Evolutionary conservation across 2,329 filamentous ascomycete genomes (phyloP).

Genomic region (Ceratocystiopsis sp.): DNA sequence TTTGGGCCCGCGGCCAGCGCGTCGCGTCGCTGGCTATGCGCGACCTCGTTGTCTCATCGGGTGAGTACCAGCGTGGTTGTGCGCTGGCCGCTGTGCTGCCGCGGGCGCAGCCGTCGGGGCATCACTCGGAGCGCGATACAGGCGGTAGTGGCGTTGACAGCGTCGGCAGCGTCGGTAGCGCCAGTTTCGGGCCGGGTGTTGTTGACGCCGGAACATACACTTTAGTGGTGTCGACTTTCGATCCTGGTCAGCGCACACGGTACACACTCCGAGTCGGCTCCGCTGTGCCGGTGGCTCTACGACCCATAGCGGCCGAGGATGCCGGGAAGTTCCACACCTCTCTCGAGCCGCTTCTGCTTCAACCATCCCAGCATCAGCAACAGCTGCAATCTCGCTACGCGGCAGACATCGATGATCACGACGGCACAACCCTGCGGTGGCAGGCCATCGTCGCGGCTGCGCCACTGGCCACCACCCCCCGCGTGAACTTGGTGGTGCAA

Average conservation of each 20-base stretch:
- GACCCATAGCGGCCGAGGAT: constrained; percentile 50
- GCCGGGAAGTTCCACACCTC: constrained; percentile 54
- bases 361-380: background rate
- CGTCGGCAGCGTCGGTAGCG: constrained; percentile 5
- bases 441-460: constrained; percentile 21
- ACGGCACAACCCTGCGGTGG: constrained; percentile 16
- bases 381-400: background rate
- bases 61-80: constrained; percentile 74
- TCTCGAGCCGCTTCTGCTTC: constrained; percentile 31
- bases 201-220: constrained; percentile 66
- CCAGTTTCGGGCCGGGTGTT: constrained; percentile 7
- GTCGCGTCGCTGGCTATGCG: constrained; percentile 51
- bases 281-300: constrained; percentile 37
- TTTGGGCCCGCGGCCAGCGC: constrained; percentile 52
- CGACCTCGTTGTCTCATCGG: constrained; percentile 67
- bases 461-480: constrained; percentile 22
- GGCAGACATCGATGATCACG: too few relatives aligned
- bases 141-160: background rate
- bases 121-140: too few relatives aligned
- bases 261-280: constrained; percentile 61
- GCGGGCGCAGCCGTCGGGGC: constrained; percentile 15
- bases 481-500: constrained; percentile 34
- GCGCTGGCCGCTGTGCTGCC: constrained; percentile 41
- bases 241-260: constrained; percentile 55
- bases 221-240: constrained; percentile 80